Evolutionary conservation across 371 early-diverging fungal species (phyloP).

Genomic region (Aphelidium insulamus): DNA sequence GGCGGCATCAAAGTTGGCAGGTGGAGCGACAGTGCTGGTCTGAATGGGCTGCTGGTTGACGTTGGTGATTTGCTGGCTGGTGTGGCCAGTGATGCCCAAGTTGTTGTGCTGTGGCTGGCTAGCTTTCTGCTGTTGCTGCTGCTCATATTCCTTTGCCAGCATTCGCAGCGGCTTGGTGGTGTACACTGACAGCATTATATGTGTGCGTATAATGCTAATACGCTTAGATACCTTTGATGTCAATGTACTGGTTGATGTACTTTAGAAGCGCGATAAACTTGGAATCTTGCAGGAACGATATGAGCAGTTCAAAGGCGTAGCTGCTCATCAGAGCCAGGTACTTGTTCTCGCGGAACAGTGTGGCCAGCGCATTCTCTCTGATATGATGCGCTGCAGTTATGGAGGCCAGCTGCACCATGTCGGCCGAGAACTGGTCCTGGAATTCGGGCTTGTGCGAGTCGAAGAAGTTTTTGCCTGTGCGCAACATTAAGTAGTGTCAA

Average conservation of each 20-base stretch:
- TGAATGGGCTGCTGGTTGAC: conserved; percentile 58
- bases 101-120: neutral
- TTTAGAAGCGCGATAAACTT: conserved; percentile 62
- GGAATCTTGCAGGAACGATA: conserved; percentile 83
- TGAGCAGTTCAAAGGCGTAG: conserved; percentile 77
- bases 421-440: conserved; percentile 36
- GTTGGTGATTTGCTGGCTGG: conserved; percentile 45
- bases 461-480: conserved; percentile 50
- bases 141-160: too few relatives aligned
- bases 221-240: conserved; percentile 38
- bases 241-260: conserved; percentile 82
- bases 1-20: too few relatives aligned
- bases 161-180: conserved; percentile 3
- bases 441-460: conserved; percentile 51
- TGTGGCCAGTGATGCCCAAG: conserved; percentile 52
- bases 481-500: conserved; percentile 2
- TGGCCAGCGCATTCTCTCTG: conserved; percentile 54
- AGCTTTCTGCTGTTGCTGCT: neutral
- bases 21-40: too few relatives aligned
- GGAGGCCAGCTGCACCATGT: conserved; percentile 32
- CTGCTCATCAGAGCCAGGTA: conserved; percentile 72
- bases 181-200: conserved; percentile 4
- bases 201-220: conserved; percentile 4
- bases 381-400: conserved; percentile 53
- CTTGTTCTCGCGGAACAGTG: conserved; percentile 57